Percentiles rank a stretch among this genome's conserved stretches.
phyloP scores from a whole-genome alignment of 2,329 filamentous ascomycete species.

The Pseudodiploospora longispora region DNA sequence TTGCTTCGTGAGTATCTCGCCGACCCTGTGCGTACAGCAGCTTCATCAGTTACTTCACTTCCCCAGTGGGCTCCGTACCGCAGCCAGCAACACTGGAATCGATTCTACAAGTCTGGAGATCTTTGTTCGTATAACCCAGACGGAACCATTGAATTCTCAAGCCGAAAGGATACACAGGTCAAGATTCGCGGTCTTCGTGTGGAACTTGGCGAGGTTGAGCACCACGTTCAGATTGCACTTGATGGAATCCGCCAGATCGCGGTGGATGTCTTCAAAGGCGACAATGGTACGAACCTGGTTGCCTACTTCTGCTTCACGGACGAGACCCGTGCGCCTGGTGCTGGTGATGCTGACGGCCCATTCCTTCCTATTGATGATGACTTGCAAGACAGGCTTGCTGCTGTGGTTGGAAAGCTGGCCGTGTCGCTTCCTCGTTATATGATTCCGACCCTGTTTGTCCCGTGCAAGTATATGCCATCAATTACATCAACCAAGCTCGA shows the following conservation, averaged over 20 bases:
- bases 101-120: conserved; percentile 5
- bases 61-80: conserved; percentile 2
- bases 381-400: conserved; percentile 7
- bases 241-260: conserved; percentile 1
- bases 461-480: conserved; percentile 2
- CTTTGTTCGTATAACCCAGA: conserved; percentile 3
- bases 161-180: conserved; percentile 5
- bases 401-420: not conserved
- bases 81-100: not conserved
- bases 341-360: not conserved
- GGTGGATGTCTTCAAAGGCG: not conserved
- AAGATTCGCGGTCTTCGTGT: conserved; percentile 7
- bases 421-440: conserved; percentile 5
- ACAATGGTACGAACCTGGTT: conserved; percentile 2
- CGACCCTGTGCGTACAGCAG: not conserved
- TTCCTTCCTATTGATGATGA: conserved; percentile 8
- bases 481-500: conserved; percentile 5
- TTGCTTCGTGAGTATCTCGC: conserved; percentile 3
- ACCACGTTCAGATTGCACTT: conserved; percentile 3
- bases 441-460: conserved; percentile 7
- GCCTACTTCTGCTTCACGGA: conserved; percentile 3
- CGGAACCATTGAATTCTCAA: conserved; percentile 1
- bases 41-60: not conserved
- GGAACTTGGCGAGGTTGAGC: conserved; percentile 5
- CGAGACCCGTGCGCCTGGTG: not conserved